Evolutionary conservation across 331 rosid genomes (phyloP), one percentile per base, ranked within the genome.

Genomic region (Malus hybrid): DNA sequence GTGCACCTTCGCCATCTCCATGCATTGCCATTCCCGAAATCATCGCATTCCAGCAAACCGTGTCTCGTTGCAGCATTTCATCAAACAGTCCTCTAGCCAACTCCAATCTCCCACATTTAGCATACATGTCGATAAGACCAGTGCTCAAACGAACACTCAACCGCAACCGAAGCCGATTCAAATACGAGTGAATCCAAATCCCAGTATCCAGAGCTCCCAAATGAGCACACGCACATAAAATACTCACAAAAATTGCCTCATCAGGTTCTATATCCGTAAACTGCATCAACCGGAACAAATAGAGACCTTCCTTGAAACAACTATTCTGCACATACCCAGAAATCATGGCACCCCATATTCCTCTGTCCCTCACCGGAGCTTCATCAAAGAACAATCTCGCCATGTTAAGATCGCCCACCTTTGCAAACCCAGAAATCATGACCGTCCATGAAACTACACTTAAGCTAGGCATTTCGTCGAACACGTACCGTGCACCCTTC

Each of bases 261-360:
- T 92, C 93, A 15, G 94, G 87, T 64, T 73, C 89, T 39, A 71
- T 57, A 44, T 83, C 86, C 18, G 91, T 68, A 50, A 46, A 24
- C 88, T 90, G 93, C 89, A 89, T 83, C 84, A 65, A 73, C 75
- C 78, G 87, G 71, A 90, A 90, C 84, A 90, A 24, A 71, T 75
- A 79, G 52, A 90, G 88, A 12, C 90, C 89, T 79, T 90, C 93
- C 75, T 82, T 89, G 69, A 90, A 93, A 73, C 92, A 93, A 83
- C 77, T 78, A 56, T 89, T 89, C 36, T 85, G 93, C 68, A 89
- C 90, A 80, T 89, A 90, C 69, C 93, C 93, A 71, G 93, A 93
- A 66, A 90, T 83, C 97, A 93, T 90, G 16, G 97, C 98, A 68
- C 97, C 94, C 90, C 97, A 93, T 55, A 88, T 70, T 13, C 90